These are phyloP conservation scores for Trametes elegans DNA, from an alignment of 768 basidiomycete genomes.

Conservation along the genomic window DNA sequence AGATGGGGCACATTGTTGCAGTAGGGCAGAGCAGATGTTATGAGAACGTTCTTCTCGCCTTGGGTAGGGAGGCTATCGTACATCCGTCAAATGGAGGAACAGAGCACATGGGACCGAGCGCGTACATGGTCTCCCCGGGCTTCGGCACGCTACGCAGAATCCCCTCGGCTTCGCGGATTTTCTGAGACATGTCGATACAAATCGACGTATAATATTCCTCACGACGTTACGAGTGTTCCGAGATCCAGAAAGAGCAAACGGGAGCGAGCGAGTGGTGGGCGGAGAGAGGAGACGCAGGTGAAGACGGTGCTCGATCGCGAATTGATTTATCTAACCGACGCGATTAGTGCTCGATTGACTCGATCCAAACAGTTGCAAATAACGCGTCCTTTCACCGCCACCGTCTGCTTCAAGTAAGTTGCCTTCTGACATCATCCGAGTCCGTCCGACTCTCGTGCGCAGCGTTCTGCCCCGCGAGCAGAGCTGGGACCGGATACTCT, in stretches of 20 bases:
- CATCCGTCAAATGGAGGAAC: not conserved
- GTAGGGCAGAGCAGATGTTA: slow-evolving; percentile 95
- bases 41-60: slow-evolving; percentile 84
- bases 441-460: no score
- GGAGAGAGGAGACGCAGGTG: not conserved
- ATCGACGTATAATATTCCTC: not conserved
- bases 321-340: slow-evolving; percentile 15
- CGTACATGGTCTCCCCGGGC: slow-evolving; percentile 44
- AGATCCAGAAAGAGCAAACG: not conserved
- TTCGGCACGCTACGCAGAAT: slow-evolving; percentile 43
- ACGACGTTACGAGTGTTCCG: no score
- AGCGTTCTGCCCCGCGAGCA: no score
- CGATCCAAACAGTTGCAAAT: slow-evolving; percentile 16
- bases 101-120: not conserved
- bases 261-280: not conserved
- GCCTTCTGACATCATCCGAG: no score
- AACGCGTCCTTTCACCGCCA: slow-evolving; percentile 12
- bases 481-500: no score
- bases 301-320: slow-evolving; percentile 5
- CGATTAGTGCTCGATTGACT: slow-evolving; percentile 12
- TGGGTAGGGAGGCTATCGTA: slow-evolving; percentile 65
- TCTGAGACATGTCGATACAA: slow-evolving; percentile 32
- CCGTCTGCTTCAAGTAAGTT: not conserved
- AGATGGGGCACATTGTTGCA: slow-evolving; percentile 98
- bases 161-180: slow-evolving; percentile 41